phyloP scores from a whole-genome alignment of 2,329 filamentous ascomycete genomes.

The Penicillium decumbens region DNA sequence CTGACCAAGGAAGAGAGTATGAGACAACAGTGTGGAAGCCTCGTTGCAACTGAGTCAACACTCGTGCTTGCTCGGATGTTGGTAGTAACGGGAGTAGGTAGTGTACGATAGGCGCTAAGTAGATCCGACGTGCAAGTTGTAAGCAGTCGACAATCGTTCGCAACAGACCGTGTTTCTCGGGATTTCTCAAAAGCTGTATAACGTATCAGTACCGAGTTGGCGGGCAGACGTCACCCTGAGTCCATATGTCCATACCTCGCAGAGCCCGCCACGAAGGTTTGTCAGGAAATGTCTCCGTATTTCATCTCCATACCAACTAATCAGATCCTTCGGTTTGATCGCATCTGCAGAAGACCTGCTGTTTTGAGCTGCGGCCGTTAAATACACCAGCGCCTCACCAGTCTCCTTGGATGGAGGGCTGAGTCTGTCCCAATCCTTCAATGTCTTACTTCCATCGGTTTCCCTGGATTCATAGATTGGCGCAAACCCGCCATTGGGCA shows the following conservation, averaged over 20 bases:
- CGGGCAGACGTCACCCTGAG: neutral
- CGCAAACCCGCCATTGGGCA: conserved; percentile 36
- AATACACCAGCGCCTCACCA: conserved; percentile 32
- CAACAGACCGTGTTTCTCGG: conserved; percentile 25
- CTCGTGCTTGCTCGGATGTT: conserved; percentile 25
- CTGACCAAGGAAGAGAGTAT: conserved; percentile 43
- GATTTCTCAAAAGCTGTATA: conserved; percentile 24
- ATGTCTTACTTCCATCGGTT: conserved; percentile 25
- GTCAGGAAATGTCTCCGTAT: conserved; percentile 41
- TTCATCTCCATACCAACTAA: conserved; percentile 44
- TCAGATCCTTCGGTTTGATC: conserved; percentile 28
- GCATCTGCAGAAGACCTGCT: neutral
- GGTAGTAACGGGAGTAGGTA: conserved; percentile 31
- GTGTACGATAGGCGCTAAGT: conserved; percentile 35
- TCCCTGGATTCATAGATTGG: conserved; percentile 23
- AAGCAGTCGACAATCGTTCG: conserved; percentile 34
- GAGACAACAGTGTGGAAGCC: conserved; percentile 47
- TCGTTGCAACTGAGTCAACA: conserved; percentile 37
- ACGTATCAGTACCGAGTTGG: conserved; percentile 2
- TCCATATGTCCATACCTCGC: conserved; percentile 25
- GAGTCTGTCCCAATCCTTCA: conserved; percentile 31
- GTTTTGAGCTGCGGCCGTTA: conserved; percentile 18
- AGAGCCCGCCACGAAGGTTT: conserved; percentile 34
- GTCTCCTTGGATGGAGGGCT: conserved; percentile 28
- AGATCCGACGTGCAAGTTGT: conserved; percentile 35